phyloP scores from a whole-genome alignment of 2,329 filamentous ascomycete species.

The Pseudogymnoascus sp. region DNA sequence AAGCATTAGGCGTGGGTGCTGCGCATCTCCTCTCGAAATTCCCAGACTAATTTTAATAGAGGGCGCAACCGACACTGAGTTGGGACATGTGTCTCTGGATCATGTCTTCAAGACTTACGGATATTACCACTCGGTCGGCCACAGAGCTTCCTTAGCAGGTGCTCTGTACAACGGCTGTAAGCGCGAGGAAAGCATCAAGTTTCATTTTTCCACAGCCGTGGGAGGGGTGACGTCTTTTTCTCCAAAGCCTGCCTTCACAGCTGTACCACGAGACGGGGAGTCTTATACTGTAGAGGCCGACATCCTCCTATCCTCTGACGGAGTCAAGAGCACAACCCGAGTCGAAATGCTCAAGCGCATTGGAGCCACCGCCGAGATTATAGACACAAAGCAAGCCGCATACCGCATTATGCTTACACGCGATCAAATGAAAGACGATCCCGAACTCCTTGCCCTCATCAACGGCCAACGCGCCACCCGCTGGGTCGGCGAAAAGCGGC shows the following conservation, averaged over 20 bases:
- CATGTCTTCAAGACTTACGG: conserved; percentile 61
- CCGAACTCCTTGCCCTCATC: conserved; percentile 59
- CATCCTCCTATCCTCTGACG: conserved; percentile 46
- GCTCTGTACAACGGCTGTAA: conserved; percentile 64
- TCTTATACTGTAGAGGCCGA: conserved; percentile 47
- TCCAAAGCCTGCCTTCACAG: conserved; percentile 51
- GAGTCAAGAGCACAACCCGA: conserved; percentile 45
- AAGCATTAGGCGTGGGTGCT: conserved; percentile 55
- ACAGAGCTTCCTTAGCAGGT: conserved; percentile 63
- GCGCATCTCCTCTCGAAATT: background rate
- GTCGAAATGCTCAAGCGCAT: conserved; percentile 46
- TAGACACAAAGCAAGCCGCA: conserved; percentile 66
- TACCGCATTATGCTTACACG: conserved; percentile 72
- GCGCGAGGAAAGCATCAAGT: conserved; percentile 52
- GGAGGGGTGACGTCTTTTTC: conserved; percentile 50
- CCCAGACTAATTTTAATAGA: conserved; percentile 32
- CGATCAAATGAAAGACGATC: conserved; percentile 56
- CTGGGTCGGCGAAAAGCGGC: conserved; percentile 67
- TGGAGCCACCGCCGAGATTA: conserved; percentile 38
- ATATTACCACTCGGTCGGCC: conserved; percentile 73
- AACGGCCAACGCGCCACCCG: conserved; percentile 60
- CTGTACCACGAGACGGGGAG: conserved; percentile 46
- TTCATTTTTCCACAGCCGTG: conserved; percentile 56
- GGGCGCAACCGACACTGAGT: conserved; percentile 59
- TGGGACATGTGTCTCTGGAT: conserved; percentile 61